These are phyloP conservation scores for Phytophthora sp. DNA, from an alignment of 352 stramenopile genomes.

Conservation along the genomic window DNA sequence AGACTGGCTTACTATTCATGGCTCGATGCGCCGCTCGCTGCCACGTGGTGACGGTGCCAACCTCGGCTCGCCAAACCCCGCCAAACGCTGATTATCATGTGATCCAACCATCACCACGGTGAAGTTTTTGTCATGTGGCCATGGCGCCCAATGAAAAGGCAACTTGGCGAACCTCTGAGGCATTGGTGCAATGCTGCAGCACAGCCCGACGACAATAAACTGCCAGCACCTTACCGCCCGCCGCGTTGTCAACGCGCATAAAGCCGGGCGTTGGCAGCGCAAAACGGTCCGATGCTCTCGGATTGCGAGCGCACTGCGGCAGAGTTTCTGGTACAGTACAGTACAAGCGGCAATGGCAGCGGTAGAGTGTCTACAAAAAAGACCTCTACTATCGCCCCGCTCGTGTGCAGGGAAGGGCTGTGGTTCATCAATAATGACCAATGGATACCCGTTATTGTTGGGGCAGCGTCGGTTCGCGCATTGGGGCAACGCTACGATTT, in stretches of 20 bases:
- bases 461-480: conserved; percentile 20
- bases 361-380: no score
- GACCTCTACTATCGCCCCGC: conserved; percentile 22
- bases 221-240: conserved; percentile 5
- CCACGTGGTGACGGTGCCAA: conserved; percentile 7
- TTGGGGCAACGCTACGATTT: conserved; percentile 21
- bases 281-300: conserved; percentile 12
- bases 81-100: conserved; percentile 10
- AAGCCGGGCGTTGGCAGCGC: conserved; percentile 6
- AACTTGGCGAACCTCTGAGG: background rate
- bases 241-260: conserved; percentile 8
- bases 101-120: background rate
- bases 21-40: conserved; percentile 1
- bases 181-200: background rate
- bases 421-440: conserved; percentile 12
- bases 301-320: background rate
- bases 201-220: background rate
- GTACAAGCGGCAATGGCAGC: no score
- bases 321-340: conserved; percentile 5
- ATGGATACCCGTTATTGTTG: background rate
- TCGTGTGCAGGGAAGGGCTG: conserved; percentile 1
- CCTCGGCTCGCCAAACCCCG: background rate
- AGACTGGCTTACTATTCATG: conserved; percentile 7
- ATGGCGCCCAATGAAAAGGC: background rate
- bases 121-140: conserved; percentile 1